These are phyloP conservation scores for Beauveria rudraprayagi DNA, from an alignment of 2,329 filamentous ascomycete species.

Conservation along the genomic window DNA sequence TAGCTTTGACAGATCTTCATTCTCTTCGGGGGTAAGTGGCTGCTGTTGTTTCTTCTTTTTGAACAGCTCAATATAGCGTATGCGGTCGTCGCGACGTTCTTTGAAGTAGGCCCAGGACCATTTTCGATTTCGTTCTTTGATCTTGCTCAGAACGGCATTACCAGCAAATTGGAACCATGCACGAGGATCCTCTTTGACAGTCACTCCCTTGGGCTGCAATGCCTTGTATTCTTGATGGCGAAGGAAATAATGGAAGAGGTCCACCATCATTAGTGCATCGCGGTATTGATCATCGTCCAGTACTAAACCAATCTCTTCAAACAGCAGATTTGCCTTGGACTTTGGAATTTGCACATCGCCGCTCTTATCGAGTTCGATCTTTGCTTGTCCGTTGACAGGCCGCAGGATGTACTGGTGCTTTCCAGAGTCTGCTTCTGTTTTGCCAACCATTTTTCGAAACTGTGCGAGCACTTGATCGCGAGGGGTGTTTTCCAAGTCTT, in stretches of 20 bases:
- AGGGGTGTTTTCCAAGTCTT: constrained; percentile 47
- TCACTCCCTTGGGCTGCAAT: constrained; percentile 71
- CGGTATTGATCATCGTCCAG: constrained; percentile 96
- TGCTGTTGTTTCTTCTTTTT: constrained; percentile 81
- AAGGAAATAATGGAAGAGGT: constrained; percentile 97
- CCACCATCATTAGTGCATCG: constrained; percentile 94
- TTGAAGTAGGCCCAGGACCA: constrained; percentile 97
- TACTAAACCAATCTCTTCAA: constrained; percentile 97
- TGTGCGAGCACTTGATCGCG: constrained; percentile 71
- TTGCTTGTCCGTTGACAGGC: constrained; percentile 90
- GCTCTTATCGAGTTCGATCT: constrained; percentile 90
- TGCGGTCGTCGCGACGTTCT: constrained; percentile 83
- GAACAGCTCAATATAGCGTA: constrained; percentile 85
- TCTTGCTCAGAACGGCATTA: constrained; percentile 81
- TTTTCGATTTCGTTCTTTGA: constrained; percentile 83
- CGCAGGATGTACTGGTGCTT: constrained; percentile 91
- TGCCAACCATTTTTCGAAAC: constrained; percentile 74
- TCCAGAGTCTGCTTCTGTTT: constrained; percentile 47
- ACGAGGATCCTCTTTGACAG: constrained; percentile 79
- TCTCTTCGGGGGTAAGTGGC: constrained; percentile 63
- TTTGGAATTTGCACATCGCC: constrained; percentile 71
- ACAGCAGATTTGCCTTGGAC: constrained; percentile 82
- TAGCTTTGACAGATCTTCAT: constrained; percentile 62
- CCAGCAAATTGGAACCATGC: constrained; percentile 93
- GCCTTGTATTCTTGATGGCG: constrained; percentile 96